phyloP scores from a whole-genome alignment of 306 rosid genomes.

The Geum urbanum region DNA sequence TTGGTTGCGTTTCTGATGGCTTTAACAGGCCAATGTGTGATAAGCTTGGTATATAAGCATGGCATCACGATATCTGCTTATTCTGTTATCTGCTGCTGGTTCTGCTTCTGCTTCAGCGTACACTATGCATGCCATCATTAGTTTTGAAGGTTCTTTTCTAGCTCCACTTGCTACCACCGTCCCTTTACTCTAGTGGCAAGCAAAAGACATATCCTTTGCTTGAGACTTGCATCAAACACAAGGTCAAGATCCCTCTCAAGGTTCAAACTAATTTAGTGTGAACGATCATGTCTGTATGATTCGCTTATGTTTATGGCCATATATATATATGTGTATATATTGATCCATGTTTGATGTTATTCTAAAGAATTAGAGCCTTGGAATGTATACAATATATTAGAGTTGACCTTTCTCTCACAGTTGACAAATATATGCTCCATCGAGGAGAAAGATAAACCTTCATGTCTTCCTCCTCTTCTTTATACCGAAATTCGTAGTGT shows the following conservation, averaged over 20 bases:
- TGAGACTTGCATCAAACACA: constrained; percentile 34
- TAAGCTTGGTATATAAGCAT: constrained; percentile 51
- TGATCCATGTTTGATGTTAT: not conserved
- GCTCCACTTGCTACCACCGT: constrained; percentile 33
- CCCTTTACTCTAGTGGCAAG: constrained; percentile 56
- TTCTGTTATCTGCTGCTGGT: not conserved
- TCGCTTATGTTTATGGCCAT: not conserved
- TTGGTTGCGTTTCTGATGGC: constrained; percentile 22
- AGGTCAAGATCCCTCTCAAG: constrained; percentile 42
- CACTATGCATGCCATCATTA: constrained; percentile 33
- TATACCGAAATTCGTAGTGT: too few species aligned
- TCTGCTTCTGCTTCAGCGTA: not conserved
- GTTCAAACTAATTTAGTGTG: not conserved
- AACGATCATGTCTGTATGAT: not conserved
- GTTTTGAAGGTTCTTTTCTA: constrained; percentile 31
- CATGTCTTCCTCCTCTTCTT: too few species aligned
- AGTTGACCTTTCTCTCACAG: not conserved
- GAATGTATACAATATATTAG: not conserved
- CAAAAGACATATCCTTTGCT: constrained; percentile 54
- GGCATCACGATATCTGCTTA: constrained; percentile 29
- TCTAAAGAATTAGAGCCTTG: not conserved
- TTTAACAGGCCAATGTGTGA: constrained; percentile 31
- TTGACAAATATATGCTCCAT: not conserved
- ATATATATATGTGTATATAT: not conserved
- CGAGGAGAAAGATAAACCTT: not conserved